Evolutionary conservation across 441 rosid genomes (phyloP).

Genomic region (Lagerstroemia fauriei): DNA sequence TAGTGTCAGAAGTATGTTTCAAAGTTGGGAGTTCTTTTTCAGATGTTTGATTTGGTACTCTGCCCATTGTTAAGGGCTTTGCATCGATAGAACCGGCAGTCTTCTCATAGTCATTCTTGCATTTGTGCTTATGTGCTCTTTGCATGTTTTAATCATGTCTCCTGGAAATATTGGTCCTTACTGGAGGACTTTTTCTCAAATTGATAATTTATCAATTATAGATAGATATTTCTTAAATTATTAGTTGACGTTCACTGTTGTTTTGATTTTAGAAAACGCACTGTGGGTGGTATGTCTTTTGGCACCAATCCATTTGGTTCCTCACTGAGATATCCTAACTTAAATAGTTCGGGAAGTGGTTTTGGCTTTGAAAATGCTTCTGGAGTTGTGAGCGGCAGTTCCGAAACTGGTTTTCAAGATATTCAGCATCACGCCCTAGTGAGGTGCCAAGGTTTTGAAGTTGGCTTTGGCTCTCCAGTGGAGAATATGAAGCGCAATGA

Average conservation of each 20-base stretch:
- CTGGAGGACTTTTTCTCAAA: neutral
- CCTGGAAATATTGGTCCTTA: neutral
- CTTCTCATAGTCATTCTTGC: neutral
- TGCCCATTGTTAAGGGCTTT: neutral
- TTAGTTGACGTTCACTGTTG: constrained; percentile 41
- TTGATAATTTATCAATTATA: neutral
- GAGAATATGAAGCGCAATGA: constrained; percentile 48
- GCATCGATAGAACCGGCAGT: neutral
- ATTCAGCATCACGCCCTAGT: constrained; percentile 41
- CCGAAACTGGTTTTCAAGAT: constrained; percentile 52
- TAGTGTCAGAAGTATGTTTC: neutral
- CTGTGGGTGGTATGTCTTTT: constrained; percentile 51
- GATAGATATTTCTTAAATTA: neutral
- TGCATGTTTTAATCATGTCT: neutral
- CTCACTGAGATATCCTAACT: constrained; percentile 49
- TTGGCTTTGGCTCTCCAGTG: constrained; percentile 55
- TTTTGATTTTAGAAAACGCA: constrained; percentile 54
- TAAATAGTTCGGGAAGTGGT: constrained; percentile 48
- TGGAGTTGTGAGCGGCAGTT: constrained; percentile 39
- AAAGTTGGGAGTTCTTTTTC: neutral
- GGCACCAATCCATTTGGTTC: constrained; percentile 55
- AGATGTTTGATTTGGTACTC: neutral
- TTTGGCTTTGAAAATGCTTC: constrained; percentile 53
- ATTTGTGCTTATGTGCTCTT: neutral
- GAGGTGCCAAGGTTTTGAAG: constrained; percentile 41